phyloP scores from a whole-genome alignment of 2,329 filamentous ascomycete species.

The Stemphylium beticola region DNA sequence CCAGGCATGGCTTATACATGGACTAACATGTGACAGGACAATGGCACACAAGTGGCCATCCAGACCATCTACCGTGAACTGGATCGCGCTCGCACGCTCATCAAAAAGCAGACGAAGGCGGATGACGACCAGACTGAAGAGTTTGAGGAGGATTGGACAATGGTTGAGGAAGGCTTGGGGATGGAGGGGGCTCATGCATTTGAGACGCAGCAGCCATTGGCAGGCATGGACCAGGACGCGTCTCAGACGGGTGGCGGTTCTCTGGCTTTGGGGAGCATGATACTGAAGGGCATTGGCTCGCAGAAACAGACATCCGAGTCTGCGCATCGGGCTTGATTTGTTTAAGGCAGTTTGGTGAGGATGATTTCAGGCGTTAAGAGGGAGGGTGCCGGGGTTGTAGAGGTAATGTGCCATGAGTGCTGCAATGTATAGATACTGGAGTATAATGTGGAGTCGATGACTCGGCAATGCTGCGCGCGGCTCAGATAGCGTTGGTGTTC shows the following conservation, averaged over 20 bases:
- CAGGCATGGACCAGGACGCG: conserved; percentile 32
- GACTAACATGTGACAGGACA: conserved; percentile 65
- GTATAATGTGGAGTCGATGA: background rate
- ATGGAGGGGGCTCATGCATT: conserved; percentile 28
- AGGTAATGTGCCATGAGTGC: conserved; percentile 4
- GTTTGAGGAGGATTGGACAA: conserved; percentile 88
- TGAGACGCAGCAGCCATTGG: conserved; percentile 28
- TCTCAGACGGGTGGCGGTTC: conserved; percentile 28
- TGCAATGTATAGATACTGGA: background rate
- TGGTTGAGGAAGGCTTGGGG: conserved; percentile 70
- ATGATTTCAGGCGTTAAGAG: conserved; percentile 11
- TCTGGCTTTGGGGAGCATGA: conserved; percentile 42
- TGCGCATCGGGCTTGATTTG: conserved; percentile 26
- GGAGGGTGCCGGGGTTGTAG: conserved; percentile 1
- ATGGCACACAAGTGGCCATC: conserved; percentile 88
- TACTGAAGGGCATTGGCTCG: conserved; percentile 31
- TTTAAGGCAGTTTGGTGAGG: conserved; percentile 2
- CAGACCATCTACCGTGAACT: conserved; percentile 93
- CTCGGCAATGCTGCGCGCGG: background rate
- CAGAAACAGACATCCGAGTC: conserved; percentile 29
- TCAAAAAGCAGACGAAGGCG: conserved; percentile 63
- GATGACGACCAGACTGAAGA: conserved; percentile 58
- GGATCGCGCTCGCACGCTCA: conserved; percentile 86
- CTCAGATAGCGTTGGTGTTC: background rate
- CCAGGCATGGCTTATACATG: conserved; percentile 34